Evolutionary conservation across 306 rosid genomes (phyloP), one percentile per base, ranked within the genome.

Genomic region (Ormosia semicastrata): DNA sequence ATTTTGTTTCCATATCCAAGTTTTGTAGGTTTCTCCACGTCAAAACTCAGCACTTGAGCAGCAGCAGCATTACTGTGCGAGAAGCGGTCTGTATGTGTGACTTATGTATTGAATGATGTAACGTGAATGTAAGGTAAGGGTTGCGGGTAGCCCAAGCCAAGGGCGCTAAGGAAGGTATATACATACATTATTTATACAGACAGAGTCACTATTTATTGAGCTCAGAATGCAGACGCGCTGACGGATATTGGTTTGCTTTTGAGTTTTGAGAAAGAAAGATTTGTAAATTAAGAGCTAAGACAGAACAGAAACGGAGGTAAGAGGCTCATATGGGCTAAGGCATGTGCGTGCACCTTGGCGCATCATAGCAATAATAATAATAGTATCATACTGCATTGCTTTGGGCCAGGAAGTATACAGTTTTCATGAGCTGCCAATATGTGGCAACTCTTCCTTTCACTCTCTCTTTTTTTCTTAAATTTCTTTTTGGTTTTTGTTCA

Each of bases 11-110:
- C 36, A 34, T 8, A 15, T 72, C 65, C 50, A 36, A 15, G 34
- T 71, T 34, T 53, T 49, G 64, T 13, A 3, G 44, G 64, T 32
- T 24, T 73, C 37, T 29, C 24, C 0, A 17, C 3, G 39, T 17
- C 39, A 39, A 54, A 40, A 57, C 29, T 39, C 54, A 18, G 56
- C 39, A 57, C 49, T 72, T 36, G 11, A 3, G 3, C 10, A 33
- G 46, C 63, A 14, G 49, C 63, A 52, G 41, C 77, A 37, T 73
- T 73, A 73, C 54, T 72, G 77, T 72, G 77, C 15, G 3, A 33
- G 68, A 24, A 24, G 24, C 24, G 24, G 24, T 24, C 24, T 24
- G 24, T 24, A 24, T 24, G 24, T 24, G 24, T 24, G 24, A 24
- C 0, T 24, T 24, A 24, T 24, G 24, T 0, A 1, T 24, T 24